Evolutionary conservation across 106 monocot genomes (phyloP).

Genomic region (Platanthera zijinensis): DNA sequence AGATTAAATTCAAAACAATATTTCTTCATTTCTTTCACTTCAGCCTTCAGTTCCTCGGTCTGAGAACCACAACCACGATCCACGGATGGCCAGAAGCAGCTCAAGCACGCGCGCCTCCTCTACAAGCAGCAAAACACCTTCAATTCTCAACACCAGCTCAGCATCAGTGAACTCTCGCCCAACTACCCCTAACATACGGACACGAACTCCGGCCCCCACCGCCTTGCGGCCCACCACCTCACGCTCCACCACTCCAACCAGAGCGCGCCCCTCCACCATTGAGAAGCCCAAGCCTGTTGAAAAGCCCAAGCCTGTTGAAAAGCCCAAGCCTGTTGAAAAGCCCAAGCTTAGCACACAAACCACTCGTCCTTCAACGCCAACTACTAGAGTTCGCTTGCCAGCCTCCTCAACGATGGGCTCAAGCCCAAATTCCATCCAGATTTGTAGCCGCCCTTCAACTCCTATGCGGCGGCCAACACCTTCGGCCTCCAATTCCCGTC

Average conservation of each 20-base stretch:
- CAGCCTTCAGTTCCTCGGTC: slow-evolving; percentile 30
- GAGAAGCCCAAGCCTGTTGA: not conserved
- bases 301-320: slow-evolving; percentile 3
- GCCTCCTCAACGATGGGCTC: slow-evolving; percentile 16
- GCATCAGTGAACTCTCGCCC: slow-evolving; percentile 33
- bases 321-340: slow-evolving; percentile 10
- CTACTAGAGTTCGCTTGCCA: slow-evolving; percentile 16
- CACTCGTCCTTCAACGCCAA: slow-evolving; percentile 44
- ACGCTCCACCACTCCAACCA: slow-evolving; percentile 25
- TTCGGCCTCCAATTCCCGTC: slow-evolving; percentile 15
- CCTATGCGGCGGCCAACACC: slow-evolving; percentile 22
- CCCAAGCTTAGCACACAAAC: slow-evolving; percentile 2
- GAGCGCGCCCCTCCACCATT: slow-evolving; percentile 1
- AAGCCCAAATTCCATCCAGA: not conserved
- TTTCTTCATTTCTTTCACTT: not conserved
- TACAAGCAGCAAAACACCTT: not conserved
- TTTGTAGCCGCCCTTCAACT: slow-evolving; percentile 32
- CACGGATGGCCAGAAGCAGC: slow-evolving; percentile 28
- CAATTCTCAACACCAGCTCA: slow-evolving; percentile 16
- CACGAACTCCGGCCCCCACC: slow-evolving; percentile 3
- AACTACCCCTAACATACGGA: slow-evolving; percentile 29
- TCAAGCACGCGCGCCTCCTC: slow-evolving; percentile 20
- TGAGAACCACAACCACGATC: slow-evolving; percentile 12
- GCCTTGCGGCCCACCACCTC: slow-evolving; percentile 2
- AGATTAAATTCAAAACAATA: not conserved